Conservation (phyloP, 352 stramenopile species). For the Phytophthora podocarpi region DNA sequence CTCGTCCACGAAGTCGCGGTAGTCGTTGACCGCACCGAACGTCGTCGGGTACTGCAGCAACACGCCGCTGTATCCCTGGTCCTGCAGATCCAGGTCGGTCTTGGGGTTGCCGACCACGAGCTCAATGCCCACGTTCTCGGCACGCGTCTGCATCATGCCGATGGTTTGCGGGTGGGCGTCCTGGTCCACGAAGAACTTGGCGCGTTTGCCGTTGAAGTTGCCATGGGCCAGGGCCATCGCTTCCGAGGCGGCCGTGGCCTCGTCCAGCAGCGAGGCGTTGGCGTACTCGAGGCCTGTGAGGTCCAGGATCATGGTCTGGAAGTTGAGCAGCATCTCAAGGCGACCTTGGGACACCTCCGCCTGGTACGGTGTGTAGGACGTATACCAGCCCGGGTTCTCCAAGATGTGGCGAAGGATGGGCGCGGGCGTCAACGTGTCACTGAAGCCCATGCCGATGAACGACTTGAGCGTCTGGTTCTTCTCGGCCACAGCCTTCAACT, state of each 20-base stretch:
- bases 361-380: constrained; percentile 98
- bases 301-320: constrained; percentile 98
- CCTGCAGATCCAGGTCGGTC: constrained; percentile 76
- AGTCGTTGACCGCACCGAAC: constrained; percentile 94
- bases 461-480: constrained; percentile 97
- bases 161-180: constrained; percentile 93
- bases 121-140: constrained; percentile 91
- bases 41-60: constrained; percentile 99
- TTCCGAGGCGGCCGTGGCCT: constrained; percentile 98
- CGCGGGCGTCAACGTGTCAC: constrained; percentile 95
- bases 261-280: constrained; percentile 98
- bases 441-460: constrained; percentile 99
- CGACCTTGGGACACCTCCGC: constrained; percentile 99
- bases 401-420: constrained; percentile 98
- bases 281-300: constrained; percentile 97
- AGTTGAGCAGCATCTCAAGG: constrained; percentile 99
- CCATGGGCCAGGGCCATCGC: constrained; percentile 97
- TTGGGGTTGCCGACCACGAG: constrained; percentile 90
- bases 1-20: constrained; percentile 88
- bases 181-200: constrained; percentile 97
- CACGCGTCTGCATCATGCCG: constrained; percentile 94
- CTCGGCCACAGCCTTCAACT: constrained; percentile 89
- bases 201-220: constrained; percentile 93
- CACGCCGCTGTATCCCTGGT: constrained; percentile 95
- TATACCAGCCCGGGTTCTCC: constrained; percentile 99